Evolutionary conservation across 768 basidiomycete genomes (phyloP).

Genomic region (Russula brevipes): DNA sequence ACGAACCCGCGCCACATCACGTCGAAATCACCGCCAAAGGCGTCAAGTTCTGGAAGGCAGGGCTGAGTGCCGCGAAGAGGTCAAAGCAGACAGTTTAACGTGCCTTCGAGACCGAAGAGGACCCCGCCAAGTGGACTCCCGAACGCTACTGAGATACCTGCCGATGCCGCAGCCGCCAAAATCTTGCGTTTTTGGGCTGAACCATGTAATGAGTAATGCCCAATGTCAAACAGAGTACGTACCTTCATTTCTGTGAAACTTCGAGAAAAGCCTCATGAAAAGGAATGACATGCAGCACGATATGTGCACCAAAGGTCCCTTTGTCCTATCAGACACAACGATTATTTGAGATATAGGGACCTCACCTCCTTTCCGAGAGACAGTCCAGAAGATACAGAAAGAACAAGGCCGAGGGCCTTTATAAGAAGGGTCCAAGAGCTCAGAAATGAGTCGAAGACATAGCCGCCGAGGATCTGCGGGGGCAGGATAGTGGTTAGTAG

Average conservation of each 20-base stretch:
- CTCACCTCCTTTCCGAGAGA: constrained; percentile 79
- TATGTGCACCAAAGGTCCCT: constrained; percentile 85
- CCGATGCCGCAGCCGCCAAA: constrained; percentile 76
- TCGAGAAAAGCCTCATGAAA: constrained; percentile 57
- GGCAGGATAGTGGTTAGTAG: background rate
- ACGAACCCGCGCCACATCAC: constrained; percentile 88
- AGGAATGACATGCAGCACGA: constrained; percentile 76
- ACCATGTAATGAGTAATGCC: background rate
- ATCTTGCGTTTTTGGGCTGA: constrained; percentile 76
- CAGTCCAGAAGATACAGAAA: constrained; percentile 80
- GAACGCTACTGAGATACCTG: constrained; percentile 85
- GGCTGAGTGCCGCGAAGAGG: background rate
- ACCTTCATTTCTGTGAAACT: constrained; percentile 79
- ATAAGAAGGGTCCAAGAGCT: constrained; percentile 81
- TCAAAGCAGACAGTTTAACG: background rate
- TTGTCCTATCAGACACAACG: constrained; percentile 3
- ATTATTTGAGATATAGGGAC: constrained; percentile 3
- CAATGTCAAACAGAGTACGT: constrained; percentile 1
- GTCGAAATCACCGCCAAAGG: constrained; percentile 66
- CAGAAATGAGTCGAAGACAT: constrained; percentile 84
- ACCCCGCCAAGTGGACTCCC: constrained; percentile 85
- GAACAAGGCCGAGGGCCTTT: constrained; percentile 76
- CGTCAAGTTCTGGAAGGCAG: constrained; percentile 49
- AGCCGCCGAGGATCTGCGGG: constrained; percentile 68
- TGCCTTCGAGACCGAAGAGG: constrained; percentile 75